Evolutionary conservation across 2,329 filamentous ascomycete species (phyloP), one percentile per base, ranked within the genome.

Genomic region (Sporothrix pallida): DNA sequence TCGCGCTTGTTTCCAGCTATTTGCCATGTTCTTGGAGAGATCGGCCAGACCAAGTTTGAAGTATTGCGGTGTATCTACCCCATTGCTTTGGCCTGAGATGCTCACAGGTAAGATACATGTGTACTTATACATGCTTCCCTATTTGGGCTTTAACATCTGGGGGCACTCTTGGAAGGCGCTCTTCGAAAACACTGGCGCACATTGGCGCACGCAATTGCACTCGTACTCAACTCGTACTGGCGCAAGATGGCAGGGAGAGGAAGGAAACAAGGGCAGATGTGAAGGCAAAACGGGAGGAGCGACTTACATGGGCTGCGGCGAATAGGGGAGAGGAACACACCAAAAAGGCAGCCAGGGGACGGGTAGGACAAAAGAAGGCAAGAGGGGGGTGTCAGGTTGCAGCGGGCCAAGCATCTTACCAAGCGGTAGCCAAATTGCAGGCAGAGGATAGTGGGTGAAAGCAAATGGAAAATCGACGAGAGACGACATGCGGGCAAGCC

Each of bases 171-270:
- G 31, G 31, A 37, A 37, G 31, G 31, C 7, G 31, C 31, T 37
- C 31, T 37, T 37, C 4, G 31, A 37, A 37, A 7, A 23, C 4
- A 15, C 44, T 62, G 31, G 58, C 58, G 58, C 31, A 42, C 58
- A 42, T 46, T 46, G 60, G 60, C 60, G 60, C 58, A 63, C 8
- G 60, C 60, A 63, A 44, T n/a, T n/a, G n/a, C n/a, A 63, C 60
- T 20, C 60, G 17, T 20, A 63, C 60, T 44, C 7, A 62, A 44
- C 58, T 10, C 42, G 58, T 42, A 20, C 31, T 42, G 31, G 58
- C 8, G 37, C 15, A 63, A 37, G 56, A 60, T 17, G 26, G 26
- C 56, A 60, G 26, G 23, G 10, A 60, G 56, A 17, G 5, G 56
- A 26, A 56, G 26, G 56, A 15, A 5, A 37, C 23, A 12, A 23